Base-by-base conservation (phyloP, 1,284 basidiomycete genomes). In the Pseudozyma sp. region DNA sequence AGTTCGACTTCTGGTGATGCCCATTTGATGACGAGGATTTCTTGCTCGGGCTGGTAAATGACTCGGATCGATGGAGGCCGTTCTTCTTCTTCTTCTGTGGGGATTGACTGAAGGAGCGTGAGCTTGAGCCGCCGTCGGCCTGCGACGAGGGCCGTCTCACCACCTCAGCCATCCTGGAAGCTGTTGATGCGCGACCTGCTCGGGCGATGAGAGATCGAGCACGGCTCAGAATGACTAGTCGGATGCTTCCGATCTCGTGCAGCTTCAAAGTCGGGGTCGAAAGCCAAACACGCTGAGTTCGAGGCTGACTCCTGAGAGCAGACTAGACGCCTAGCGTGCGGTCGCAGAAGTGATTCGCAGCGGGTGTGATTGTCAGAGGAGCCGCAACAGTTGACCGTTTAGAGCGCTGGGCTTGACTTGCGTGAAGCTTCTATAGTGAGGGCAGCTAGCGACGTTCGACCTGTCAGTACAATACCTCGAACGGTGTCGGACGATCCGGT, bases 51-150 rank as follows among this genome's bases (percentile, higher is more conserved):
- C 48, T 56, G 9, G 70, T 63, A 48, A 54, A 53, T 4, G 61
- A 65, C n/a, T 64, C 56, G 46, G 70, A 60, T 46, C 65, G 65
- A 53, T 61, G 53, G 24, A 56, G 37, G 4, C 51, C 35, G 5
- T 61, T 70, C 7, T 61, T 73, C 49, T 61, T 70, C 7, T 61
- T 73, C 45, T 69, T 69, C 35, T 68, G 71, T 9, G 71, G 66
- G 30, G 71, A 74, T 44, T 74, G 71, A 31, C 66, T 49, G 40
- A 43, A 67, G 5, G 67, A 70, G 14, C 72, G 63, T 30, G 72
- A 62, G 19, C 47, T 42, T 31, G 71, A 66, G 45, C 63, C 53
- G 44, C 40, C 24, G 29, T 68, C 55, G 42, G 52, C 54, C 42
- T 65, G 66, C 39, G 62, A 68, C 13, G 61, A 62, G 8, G 54